Conservation (phyloP, 73 alveolate genomes). For the Stentor coeruleus region DNA sequence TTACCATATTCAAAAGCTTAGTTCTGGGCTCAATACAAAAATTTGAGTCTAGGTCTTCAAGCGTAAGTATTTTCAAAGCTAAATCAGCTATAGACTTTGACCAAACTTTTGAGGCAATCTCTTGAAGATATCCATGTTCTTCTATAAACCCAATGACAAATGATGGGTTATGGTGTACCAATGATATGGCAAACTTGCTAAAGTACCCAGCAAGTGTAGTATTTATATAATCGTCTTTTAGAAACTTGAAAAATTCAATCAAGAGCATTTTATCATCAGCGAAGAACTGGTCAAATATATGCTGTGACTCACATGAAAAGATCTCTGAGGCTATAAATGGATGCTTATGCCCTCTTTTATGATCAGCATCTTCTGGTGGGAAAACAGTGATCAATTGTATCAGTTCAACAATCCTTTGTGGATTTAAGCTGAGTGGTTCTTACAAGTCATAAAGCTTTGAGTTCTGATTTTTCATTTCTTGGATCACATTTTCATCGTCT, state of each 20-base stretch:
- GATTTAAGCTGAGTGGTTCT: not conserved
- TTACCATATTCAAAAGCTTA: no score
- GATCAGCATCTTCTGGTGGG: conserved; percentile 8
- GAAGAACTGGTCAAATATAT: not conserved
- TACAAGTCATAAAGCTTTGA: conserved; percentile 11
- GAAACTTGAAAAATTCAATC: not conserved
- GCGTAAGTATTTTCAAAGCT: not conserved
- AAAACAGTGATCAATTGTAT: not conserved
- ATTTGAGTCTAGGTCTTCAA: no score
- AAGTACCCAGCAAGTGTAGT: not conserved
- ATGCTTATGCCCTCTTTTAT: not conserved
- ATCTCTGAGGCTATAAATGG: conserved; percentile 22
- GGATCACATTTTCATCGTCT: conserved; percentile 13
- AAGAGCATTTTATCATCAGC: not conserved
- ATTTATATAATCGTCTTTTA: not conserved
- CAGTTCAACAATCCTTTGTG: not conserved
- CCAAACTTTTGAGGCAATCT: not conserved
- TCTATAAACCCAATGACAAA: not conserved
- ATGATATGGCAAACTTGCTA: not conserved
- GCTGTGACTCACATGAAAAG: not conserved
- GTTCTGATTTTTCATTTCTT: conserved; percentile 13
- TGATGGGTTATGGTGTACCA: not conserved
- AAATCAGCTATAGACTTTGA: not conserved
- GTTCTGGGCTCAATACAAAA: no score
- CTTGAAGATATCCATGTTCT: not conserved